A percentile compares a stretch with the other conserved stretches of the same genome.
These are phyloP conservation scores for Sphaerosporella brunnea DNA, from an alignment of 495 filamentous ascomycete genomes.

Conservation along the genomic window DNA sequence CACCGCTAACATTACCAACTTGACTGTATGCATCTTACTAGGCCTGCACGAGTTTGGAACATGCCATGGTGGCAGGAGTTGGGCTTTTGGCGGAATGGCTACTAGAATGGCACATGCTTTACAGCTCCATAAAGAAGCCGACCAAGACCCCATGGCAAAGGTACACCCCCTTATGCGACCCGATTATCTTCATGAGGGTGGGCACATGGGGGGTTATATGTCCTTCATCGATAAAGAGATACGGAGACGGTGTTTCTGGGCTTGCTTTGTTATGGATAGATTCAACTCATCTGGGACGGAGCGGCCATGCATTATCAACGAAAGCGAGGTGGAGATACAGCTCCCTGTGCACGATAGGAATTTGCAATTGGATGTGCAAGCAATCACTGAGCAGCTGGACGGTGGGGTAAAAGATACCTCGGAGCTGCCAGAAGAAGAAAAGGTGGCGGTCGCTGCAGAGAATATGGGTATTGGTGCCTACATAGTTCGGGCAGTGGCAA, in stretches of 20 bases:
- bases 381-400: constrained; percentile 67
- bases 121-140: constrained; percentile 85
- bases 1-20: constrained; percentile 85
- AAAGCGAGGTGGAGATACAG: constrained; percentile 74
- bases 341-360: constrained; percentile 79
- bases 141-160: constrained; percentile 53
- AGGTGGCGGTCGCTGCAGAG: constrained; percentile 48
- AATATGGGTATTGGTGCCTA: constrained; percentile 94
- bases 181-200: constrained; percentile 31
- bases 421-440: constrained; percentile 28
- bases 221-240: constrained; percentile 90
- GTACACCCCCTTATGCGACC: constrained; percentile 22
- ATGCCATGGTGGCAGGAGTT: constrained; percentile 87
- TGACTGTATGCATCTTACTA: constrained; percentile 73
- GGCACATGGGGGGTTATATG: constrained; percentile 33
- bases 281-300: constrained; percentile 95
- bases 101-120: constrained; percentile 93
- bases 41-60: constrained; percentile 93
- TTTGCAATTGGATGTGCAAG: constrained; percentile 80
- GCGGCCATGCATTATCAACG: constrained; percentile 76
- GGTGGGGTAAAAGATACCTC: constrained; percentile 43
- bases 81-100: constrained; percentile 87
- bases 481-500: constrained; percentile 65
- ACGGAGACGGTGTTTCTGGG: constrained; percentile 87
- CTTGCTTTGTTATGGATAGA: constrained; percentile 89